Percentiles rank a stretch among this genome's conserved stretches.
Evolutionary conservation across 1,139 yeast species (phyloP).

Genomic region (Taphrina wiesneri): DNA sequence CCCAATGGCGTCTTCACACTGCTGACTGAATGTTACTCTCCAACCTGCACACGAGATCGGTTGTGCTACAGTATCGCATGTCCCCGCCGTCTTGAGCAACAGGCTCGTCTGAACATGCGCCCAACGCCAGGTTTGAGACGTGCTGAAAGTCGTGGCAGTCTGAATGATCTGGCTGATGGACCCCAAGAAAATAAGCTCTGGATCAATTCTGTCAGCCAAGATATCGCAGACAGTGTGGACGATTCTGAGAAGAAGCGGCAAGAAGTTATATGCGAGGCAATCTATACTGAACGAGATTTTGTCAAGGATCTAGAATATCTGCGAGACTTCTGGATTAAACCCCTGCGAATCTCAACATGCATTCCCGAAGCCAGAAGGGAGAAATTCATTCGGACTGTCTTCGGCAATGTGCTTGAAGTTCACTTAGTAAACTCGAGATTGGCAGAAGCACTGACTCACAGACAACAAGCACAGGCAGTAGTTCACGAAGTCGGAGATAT

Average conservation of each 20-base stretch:
- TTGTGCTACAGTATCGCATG: constrained; percentile 96
- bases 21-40: constrained; percentile 91
- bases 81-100: constrained; percentile 93
- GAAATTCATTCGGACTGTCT: constrained; percentile 85
- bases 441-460: constrained; percentile 82
- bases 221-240: constrained; percentile 73
- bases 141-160: constrained; percentile 75
- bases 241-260: constrained; percentile 89
- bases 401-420: constrained; percentile 85
- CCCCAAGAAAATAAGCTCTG: constrained; percentile 82
- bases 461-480: constrained; percentile 86
- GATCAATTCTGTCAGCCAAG: constrained; percentile 89
- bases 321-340: constrained; percentile 92
- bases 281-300: constrained; percentile 90
- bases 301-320: constrained; percentile 91
- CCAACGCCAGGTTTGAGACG: constrained; percentile 84
- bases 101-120: constrained; percentile 83
- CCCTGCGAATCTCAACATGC: constrained; percentile 77
- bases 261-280: constrained; percentile 91
- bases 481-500: constrained; percentile 85
- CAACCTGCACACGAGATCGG: constrained; percentile 86
- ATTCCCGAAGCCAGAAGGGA: constrained; percentile 89
- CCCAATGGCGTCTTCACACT: constrained; percentile 86
- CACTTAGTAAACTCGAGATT: constrained; percentile 78
- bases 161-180: constrained; percentile 60